Conservation (phyloP, 2,329 filamentous ascomycete genomes). For the Xylaria sp. region DNA sequence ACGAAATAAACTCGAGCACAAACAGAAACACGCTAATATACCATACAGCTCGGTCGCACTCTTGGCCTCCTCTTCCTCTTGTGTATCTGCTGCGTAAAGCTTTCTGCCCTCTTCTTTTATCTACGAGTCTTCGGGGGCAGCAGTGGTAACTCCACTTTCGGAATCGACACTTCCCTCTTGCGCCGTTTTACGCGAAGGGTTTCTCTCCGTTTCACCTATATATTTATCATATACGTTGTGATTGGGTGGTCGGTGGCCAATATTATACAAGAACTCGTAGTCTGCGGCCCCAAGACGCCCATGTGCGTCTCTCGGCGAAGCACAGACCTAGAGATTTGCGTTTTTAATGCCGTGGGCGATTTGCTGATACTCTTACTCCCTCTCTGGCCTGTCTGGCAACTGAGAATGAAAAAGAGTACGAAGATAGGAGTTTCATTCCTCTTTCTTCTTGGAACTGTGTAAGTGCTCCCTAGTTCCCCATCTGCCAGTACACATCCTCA, state of each 20-base stretch:
- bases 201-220: slow-evolving; percentile 6
- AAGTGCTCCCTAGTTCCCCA: slow-evolving; percentile 39
- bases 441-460: slow-evolving; percentile 56
- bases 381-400: slow-evolving; percentile 57
- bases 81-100: slow-evolving; percentile 48
- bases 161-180: not conserved
- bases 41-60: slow-evolving; percentile 43
- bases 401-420: slow-evolving; percentile 54
- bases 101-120: slow-evolving; percentile 51
- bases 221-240: slow-evolving; percentile 44
- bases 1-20: not conserved
- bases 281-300: slow-evolving; percentile 42
- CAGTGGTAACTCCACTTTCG: too few species aligned
- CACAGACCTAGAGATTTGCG: slow-evolving; percentile 43
- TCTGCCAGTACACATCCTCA: not conserved
- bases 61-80: slow-evolving; percentile 49
- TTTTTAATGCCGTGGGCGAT: slow-evolving; percentile 59
- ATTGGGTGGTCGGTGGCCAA: slow-evolving; percentile 17
- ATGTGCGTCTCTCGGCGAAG: slow-evolving; percentile 37
- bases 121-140: slow-evolving; percentile 44
- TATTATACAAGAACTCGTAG: slow-evolving; percentile 34
- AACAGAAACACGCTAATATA: not conserved
- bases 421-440: slow-evolving; percentile 56
- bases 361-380: slow-evolving; percentile 58
- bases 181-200: not conserved